Percentiles rank a stretch among this genome's conserved stretches.
Conservation (phyloP, 1,139 yeast species). For the Kluyveromyces sp. region DNA sequence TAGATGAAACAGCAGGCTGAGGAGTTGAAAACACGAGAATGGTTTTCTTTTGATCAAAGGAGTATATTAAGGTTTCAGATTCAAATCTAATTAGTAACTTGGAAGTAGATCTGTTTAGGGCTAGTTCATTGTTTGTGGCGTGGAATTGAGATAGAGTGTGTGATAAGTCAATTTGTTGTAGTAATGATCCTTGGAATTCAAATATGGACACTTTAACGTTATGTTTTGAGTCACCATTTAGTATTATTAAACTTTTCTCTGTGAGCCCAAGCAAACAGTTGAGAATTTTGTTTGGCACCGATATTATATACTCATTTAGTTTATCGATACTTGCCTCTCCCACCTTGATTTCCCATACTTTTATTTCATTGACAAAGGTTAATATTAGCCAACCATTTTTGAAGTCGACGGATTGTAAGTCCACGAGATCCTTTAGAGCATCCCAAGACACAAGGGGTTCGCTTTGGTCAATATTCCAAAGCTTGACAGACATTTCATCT, state of each 20-base stretch:
- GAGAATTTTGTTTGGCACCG: neutral
- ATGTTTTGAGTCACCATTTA: constrained; percentile 10
- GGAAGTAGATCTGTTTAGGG: constrained; percentile 25
- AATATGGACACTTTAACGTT: constrained; percentile 23
- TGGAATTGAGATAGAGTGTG: constrained; percentile 9
- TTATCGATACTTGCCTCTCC: constrained; percentile 4
- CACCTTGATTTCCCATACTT: constrained; percentile 17
- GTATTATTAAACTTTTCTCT: constrained; percentile 26
- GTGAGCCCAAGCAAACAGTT: constrained; percentile 21
- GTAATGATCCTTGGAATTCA: constrained; percentile 22
- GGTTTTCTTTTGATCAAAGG: constrained; percentile 26
- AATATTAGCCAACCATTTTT: constrained; percentile 24
- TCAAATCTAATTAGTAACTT: constrained; percentile 23
- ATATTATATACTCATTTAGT: constrained; percentile 13
- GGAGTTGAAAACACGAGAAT: constrained; percentile 5
- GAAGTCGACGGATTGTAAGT: constrained; percentile 19
- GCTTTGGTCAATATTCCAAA: constrained; percentile 14
- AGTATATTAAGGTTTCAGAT: constrained; percentile 20
- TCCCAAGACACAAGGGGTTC: constrained; percentile 12
- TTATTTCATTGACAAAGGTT: constrained; percentile 10
- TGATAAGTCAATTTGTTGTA: constrained; percentile 21
- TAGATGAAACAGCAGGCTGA: constrained; percentile 1
- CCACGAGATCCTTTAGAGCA: constrained; percentile 11
- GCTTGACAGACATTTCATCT: constrained; percentile 17
- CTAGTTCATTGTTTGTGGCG: constrained; percentile 10